These are phyloP conservation scores for Aureobasidium sp. DNA, from an alignment of 2,329 filamentous ascomycete genomes.

Conservation along the genomic window DNA sequence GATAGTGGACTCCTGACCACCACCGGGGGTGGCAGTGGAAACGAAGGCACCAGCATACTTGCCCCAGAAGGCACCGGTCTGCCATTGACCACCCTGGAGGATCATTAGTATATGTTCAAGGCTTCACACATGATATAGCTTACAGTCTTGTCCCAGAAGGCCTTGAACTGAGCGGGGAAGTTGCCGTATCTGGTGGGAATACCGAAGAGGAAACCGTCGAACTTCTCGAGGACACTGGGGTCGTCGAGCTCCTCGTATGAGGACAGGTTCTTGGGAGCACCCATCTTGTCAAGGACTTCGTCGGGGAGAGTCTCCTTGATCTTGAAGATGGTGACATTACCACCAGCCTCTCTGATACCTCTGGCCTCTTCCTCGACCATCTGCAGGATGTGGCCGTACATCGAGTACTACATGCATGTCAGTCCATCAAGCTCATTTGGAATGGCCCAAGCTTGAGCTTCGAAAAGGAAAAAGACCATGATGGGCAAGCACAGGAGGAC, in stretches of 20 bases:
- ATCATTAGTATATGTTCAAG: not conserved
- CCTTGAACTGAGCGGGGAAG: conserved; percentile 94
- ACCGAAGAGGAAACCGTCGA: conserved; percentile 86
- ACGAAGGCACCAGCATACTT: conserved; percentile 91
- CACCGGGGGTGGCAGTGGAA: conserved; percentile 73
- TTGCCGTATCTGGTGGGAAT: conserved; percentile 92
- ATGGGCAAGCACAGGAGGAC: conserved; percentile 28
- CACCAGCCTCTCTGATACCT: conserved; percentile 82
- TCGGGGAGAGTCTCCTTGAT: conserved; percentile 77
- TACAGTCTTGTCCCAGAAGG: conserved; percentile 81
- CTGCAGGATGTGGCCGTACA: conserved; percentile 82
- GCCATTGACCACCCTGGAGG: conserved; percentile 60
- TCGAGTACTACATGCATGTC: conserved; percentile 60
- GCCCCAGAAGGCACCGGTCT: conserved; percentile 55
- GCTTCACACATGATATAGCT: not conserved
- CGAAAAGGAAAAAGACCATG: not conserved
- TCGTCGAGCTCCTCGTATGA: not conserved
- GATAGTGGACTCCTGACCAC: conserved; percentile 87
- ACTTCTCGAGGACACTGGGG: conserved; percentile 32
- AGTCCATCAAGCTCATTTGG: not conserved
- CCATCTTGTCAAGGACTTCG: conserved; percentile 83
- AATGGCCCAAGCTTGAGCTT: conserved; percentile 9
- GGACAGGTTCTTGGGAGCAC: conserved; percentile 47
- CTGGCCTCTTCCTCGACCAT: conserved; percentile 84
- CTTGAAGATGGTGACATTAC: conserved; percentile 75